These are phyloP conservation scores for Lagerstroemia speciosa DNA, from an alignment of 345 rosid genomes.

Conservation along the genomic window DNA sequence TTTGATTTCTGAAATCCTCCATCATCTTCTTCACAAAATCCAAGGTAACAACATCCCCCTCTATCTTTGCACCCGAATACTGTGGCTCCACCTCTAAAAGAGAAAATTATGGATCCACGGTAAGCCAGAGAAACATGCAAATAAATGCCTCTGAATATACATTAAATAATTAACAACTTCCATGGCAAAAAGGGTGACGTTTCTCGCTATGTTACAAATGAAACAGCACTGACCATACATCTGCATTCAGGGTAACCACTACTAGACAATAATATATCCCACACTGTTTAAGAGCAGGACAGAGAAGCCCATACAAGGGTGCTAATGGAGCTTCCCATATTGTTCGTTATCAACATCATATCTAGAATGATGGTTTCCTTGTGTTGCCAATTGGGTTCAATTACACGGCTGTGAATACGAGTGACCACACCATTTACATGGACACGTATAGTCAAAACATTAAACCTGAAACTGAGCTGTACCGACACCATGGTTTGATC, in stretches of 20 bases:
- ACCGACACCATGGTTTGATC: background rate
- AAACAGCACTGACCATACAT: background rate
- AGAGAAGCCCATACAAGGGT: background rate
- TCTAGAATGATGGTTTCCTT: background rate
- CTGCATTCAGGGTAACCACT: background rate
- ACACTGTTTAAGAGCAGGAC: background rate
- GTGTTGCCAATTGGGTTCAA: background rate
- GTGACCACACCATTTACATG: background rate
- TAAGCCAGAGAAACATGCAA: background rate
- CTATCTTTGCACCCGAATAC: conserved; percentile 86
- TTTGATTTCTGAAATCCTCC: conserved; percentile 87
- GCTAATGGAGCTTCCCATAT: background rate
- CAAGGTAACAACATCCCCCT: conserved; percentile 73
- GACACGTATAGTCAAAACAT: background rate
- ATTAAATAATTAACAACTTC: background rate
- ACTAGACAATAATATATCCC: background rate
- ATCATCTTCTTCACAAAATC: conserved; percentile 92
- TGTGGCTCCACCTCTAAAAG: conserved; percentile 92
- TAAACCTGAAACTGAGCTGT: background rate
- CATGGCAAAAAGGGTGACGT: background rate
- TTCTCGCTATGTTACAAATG: background rate
- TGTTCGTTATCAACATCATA: background rate
- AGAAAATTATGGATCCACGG: background rate
- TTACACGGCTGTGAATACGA: background rate
- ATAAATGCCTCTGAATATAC: background rate